Evolutionary conservation across 1,284 basidiomycete species (phyloP).

Genomic region (Fomitopsis schrenkii): DNA sequence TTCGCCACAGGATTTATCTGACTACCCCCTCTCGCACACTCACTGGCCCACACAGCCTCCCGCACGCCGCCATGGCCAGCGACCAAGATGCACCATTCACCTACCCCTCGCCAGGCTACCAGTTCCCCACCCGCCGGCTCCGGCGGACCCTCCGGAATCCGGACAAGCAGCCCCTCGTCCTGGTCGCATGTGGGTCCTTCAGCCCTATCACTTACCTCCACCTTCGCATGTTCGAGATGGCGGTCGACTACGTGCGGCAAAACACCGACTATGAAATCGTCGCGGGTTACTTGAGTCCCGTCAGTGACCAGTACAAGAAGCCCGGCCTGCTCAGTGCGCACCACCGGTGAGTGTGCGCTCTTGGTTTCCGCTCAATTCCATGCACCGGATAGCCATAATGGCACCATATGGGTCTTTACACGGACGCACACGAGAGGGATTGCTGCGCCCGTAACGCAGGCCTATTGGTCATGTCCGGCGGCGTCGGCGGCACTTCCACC

Average conservation of each 20-base stretch:
- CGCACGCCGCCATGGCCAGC: conserved; percentile 1
- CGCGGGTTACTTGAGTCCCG: conserved; percentile 92
- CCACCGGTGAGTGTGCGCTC: conserved; percentile 54
- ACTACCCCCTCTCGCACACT: conserved; percentile 2
- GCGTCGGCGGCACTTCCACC: not conserved
- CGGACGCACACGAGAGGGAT: not conserved
- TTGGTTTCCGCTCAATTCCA: not conserved
- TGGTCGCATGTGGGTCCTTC: conserved; percentile 81
- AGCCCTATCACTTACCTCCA: conserved; percentile 80
- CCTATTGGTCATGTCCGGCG: not conserved
- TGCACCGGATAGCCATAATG: not conserved
- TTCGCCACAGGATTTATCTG: not conserved
- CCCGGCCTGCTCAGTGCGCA: conserved; percentile 77
- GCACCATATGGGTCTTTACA: not conserved
- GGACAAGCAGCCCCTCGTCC: conserved; percentile 66
- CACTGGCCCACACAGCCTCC: conserved; percentile 11
- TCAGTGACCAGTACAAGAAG: conserved; percentile 93
- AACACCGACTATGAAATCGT: conserved; percentile 92
- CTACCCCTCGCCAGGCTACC: conserved; percentile 54
- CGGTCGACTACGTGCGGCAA: conserved; percentile 90
- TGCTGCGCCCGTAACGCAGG: not conserved
- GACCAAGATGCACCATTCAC: conserved; percentile 27
- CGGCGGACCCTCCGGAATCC: conserved; percentile 53
- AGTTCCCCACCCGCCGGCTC: conserved; percentile 65
- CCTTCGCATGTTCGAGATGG: conserved; percentile 98